Base-by-base conservation (phyloP, 2,329 filamentous ascomycete genomes). In the Trichoderma endophyticum region DNA sequence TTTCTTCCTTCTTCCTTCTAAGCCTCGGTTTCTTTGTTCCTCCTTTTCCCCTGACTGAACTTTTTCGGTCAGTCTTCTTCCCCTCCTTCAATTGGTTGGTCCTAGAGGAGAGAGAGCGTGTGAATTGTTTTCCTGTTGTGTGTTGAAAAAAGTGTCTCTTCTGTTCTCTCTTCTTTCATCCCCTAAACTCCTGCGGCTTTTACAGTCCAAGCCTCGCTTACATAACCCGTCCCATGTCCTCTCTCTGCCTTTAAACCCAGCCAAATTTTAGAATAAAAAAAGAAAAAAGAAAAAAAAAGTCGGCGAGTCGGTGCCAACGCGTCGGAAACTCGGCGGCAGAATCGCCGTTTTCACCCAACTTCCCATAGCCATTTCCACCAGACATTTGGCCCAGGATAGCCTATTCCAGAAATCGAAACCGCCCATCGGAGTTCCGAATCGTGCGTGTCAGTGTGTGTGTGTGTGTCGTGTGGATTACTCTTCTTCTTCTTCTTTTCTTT, bases 321-420 rank as follows among this genome's bases (percentile, higher is more conserved):
- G 54, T 80, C 79, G 79, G 79, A 72, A 72, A 36, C 26, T 78
- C 79, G 79, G 79, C 76, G 78, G 73, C 74, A 77, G 79, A 63
- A 76, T 72, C 72, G 74, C 79, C 79, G 78, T 75, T 56, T 18
- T 6, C 5, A 73, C 72, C 74, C 74, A 73, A 28, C 54, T 30
- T 18, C 3, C 56, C 24, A n/a, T 74, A 68, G 63, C 69, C 48
- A 24, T 59, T 34, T n/a, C 34, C 54, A 26, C 34, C 34, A 60
- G 15, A n/a, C n/a, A 56, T 26, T 39, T 34, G 26, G 30, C 66
- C 15, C n/a, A 56, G 48, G 21, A 18, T 2, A 64, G 60, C 60
- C 60, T 39, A 43, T 39, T 26, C 60, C 34, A 28, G 21, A 34
- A 30, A 28, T 30, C 36, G 36, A 21, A 64, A 28, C 36, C 59